Percentiles rank a stretch among this genome's conserved stretches.
phyloP scores from a whole-genome alignment of 2,329 filamentous ascomycete genomes.

The Emericellopsis atlantica region DNA sequence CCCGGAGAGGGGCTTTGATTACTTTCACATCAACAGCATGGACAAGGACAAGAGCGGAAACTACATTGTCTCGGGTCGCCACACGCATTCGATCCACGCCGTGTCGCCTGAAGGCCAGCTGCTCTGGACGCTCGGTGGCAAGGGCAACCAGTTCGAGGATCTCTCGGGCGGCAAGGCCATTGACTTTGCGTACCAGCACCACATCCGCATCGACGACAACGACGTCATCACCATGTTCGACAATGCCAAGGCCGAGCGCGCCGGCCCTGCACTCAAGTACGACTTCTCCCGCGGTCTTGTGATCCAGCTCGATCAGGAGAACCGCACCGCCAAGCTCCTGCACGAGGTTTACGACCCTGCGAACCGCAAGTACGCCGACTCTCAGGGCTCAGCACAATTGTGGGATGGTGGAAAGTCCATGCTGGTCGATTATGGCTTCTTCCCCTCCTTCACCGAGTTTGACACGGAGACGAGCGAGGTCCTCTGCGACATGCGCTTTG shows the following conservation, averaged over 20 bases:
- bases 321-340: slow-evolving; percentile 17
- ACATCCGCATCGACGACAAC: slow-evolving; percentile 41
- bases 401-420: slow-evolving; percentile 33
- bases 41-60: slow-evolving; percentile 36
- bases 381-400: slow-evolving; percentile 35
- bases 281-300: slow-evolving; percentile 11
- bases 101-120: slow-evolving; percentile 32
- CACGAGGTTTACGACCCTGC: slow-evolving; percentile 33
- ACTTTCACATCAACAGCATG: slow-evolving; percentile 44
- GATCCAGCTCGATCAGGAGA: slow-evolving; percentile 9
- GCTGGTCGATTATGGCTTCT: slow-evolving; percentile 43
- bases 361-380: slow-evolving; percentile 27
- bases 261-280: not conserved
- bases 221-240: slow-evolving; percentile 30
- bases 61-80: slow-evolving; percentile 40
- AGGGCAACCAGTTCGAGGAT: slow-evolving; percentile 19
- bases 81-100: slow-evolving; percentile 31
- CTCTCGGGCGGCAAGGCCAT: slow-evolving; percentile 18
- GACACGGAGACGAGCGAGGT: slow-evolving; percentile 27
- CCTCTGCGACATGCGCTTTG: slow-evolving; percentile 39
- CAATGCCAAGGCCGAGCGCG: slow-evolving; percentile 7
- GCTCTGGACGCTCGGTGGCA: slow-evolving; percentile 32
- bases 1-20: slow-evolving; percentile 29
- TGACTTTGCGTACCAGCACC: slow-evolving; percentile 21
- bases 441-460: slow-evolving; percentile 33